These are phyloP conservation scores for Fusarium oxysporum DNA, from an alignment of 2,329 filamentous ascomycete genomes.

Conservation along the genomic window DNA sequence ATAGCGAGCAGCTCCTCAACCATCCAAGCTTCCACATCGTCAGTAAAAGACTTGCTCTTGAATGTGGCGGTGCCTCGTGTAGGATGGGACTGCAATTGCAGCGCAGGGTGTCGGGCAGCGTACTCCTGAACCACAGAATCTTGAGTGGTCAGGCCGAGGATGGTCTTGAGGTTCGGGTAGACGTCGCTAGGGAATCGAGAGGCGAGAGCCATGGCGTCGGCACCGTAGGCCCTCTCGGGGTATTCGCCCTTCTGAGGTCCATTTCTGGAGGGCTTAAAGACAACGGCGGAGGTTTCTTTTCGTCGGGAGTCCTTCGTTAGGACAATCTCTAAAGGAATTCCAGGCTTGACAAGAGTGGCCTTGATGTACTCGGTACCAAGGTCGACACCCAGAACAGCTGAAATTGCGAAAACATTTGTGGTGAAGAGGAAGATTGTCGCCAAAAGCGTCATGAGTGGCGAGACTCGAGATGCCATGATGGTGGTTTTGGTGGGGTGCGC, in stretches of 20 bases:
- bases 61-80: constrained; percentile 80
- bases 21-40: constrained; percentile 74
- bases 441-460: constrained; percentile 54
- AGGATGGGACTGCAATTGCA: constrained; percentile 73
- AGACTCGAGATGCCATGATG: constrained; percentile 52
- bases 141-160: constrained; percentile 79
- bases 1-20: constrained; percentile 96
- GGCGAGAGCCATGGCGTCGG: constrained; percentile 87
- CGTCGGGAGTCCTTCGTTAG: constrained; percentile 97
- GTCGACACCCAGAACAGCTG: constrained; percentile 91
- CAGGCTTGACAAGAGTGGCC: constrained; percentile 93
- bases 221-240: constrained; percentile 92
- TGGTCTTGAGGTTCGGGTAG: constrained; percentile 91
- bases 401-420: constrained; percentile 63
- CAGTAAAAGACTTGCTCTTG: constrained; percentile 75
- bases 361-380: constrained; percentile 98
- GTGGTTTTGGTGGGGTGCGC: constrained; percentile 43
- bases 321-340: constrained; percentile 96
- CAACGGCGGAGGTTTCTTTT: constrained; percentile 91
- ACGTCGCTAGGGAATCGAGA: constrained; percentile 92
- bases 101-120: constrained; percentile 78
- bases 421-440: constrained; percentile 53
- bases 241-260: constrained; percentile 73
- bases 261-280: constrained; percentile 87
- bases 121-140: constrained; percentile 76